Conservation (phyloP, 768 basidiomycete genomes). For the Kwoniella newhampshirensis region DNA sequence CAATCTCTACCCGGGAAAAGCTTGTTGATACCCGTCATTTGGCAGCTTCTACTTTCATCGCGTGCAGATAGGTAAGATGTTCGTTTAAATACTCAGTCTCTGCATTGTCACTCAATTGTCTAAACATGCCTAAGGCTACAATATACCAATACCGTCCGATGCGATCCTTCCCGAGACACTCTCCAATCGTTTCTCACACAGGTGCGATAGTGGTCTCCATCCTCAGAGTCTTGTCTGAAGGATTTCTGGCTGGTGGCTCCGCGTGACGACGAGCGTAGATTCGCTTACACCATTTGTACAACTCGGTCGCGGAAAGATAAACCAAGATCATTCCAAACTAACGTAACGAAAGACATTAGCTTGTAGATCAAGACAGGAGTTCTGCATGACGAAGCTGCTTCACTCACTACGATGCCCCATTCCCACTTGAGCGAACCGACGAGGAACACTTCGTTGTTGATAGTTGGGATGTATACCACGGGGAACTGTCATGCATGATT, state of each 20-base stretch:
- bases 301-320: slow-evolving; percentile 42
- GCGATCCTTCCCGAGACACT: too few relatives aligned
- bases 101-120: too few relatives aligned
- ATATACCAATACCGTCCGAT: too few relatives aligned
- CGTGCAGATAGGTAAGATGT: too few relatives aligned
- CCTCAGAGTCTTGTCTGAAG: slow-evolving; percentile 35
- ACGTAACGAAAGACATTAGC: not conserved
- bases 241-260: slow-evolving; percentile 5
- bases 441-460: slow-evolving; percentile 54
- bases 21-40: too few relatives aligned
- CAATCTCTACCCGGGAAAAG: too few relatives aligned
- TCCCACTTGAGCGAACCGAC: slow-evolving; percentile 52
- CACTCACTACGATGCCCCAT: slow-evolving; percentile 54
- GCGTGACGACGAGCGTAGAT: slow-evolving; percentile 19
- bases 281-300: slow-evolving; percentile 45
- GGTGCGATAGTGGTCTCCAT: slow-evolving; percentile 33
- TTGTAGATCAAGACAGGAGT: not conserved
- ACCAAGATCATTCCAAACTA: slow-evolving; percentile 47
- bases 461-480: slow-evolving; percentile 54
- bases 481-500: slow-evolving; percentile 43
- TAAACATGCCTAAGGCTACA: too few relatives aligned
- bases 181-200: not conserved
- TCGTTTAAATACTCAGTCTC: too few relatives aligned
- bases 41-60: too few relatives aligned
- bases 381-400: not conserved